A percentile compares a stretch with the other conserved stretches of the same genome.
phyloP scores from a whole-genome alignment of 352 stramenopile genomes.

The Blastocystis sp. region DNA sequence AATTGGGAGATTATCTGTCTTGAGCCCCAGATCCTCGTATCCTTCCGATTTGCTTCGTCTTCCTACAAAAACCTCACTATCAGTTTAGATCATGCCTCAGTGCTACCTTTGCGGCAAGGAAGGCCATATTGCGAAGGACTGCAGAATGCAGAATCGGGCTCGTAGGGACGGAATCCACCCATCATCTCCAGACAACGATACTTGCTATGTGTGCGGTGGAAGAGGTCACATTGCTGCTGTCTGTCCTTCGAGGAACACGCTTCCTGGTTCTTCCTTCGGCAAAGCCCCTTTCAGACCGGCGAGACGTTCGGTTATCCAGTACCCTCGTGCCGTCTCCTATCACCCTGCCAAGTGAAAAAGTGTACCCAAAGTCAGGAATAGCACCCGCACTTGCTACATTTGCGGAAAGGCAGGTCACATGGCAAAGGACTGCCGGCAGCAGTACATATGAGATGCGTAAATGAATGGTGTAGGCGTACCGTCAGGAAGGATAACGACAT shows the following conservation, averaged over 20 bases:
- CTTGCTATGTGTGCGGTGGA: conserved; percentile 50
- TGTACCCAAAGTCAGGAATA: background rate
- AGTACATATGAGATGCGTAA: background rate
- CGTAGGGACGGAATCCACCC: background rate
- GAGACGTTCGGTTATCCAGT: background rate
- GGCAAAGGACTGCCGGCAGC: conserved; percentile 3
- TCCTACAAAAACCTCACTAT: background rate
- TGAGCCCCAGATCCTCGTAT: too few species aligned
- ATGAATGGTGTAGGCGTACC: background rate
- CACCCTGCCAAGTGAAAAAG: background rate
- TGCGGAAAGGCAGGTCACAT: conserved; percentile 35
- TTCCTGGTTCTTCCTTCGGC: background rate
- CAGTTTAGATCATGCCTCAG: background rate
- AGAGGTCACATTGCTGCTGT: conserved; percentile 44
- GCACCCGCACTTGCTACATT: background rate
- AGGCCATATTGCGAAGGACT: conserved; percentile 27
- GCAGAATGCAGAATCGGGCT: background rate
- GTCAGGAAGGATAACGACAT: background rate
- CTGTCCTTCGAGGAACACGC: conserved; percentile 1
- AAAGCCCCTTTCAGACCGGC: background rate
- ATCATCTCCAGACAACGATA: background rate
- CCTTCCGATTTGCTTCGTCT: too few species aligned
- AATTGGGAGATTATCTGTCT: too few species aligned
- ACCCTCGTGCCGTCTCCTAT: background rate
- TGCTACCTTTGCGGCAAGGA: background rate